Evolutionary conservation across 2,329 filamentous ascomycete genomes (phyloP), one percentile per base, ranked within the genome.

Genomic region (Penicillium brasilianum): DNA sequence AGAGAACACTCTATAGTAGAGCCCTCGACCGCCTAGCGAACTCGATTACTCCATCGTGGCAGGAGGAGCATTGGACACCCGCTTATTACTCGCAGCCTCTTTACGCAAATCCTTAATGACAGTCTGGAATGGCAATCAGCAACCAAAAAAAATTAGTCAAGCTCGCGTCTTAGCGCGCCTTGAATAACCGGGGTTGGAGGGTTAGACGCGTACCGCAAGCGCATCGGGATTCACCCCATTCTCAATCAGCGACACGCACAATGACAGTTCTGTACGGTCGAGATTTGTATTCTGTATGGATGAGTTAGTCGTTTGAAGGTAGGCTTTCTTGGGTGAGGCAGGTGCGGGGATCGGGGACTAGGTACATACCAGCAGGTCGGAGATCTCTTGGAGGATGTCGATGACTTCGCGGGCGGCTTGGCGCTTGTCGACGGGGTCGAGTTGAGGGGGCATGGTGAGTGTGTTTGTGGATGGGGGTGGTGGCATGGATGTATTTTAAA

Each of bases 221-320:
- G 94, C 95, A 76, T 98, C 94, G 0, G 95, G 95, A 74, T 97
- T 97, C 32, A 98, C 92, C 14, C 95, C 95, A 73, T 97, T 97
- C 79, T 99, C 95, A 69, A 99, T 96, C 77, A 99, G 86, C 57
- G 93, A 97, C 62, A 98, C 94, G 78, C 95, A 99, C 65, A 97
- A 91, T 3, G 93, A 97, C 18, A 99, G 83, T 20, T 93, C 93
- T 57, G 93, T 90, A 34, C 94, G 88, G 77, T 97, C 93, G 49
- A 99, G 88, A 66, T 96, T 87, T 64, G 94, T 97, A 80, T 98
- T 97, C 94, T 98, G 62, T 13, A 22, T 1, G 6, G 5, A 20
- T 36, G 9, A 25, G 13, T 25, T n/a, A 14, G 36, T 53, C 32
- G 6, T 11, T 34, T 16, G 4, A 30, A 14, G 10, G 20, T 25